Conservation (phyloP, 495 filamentous ascomycete genomes). For the Extremus antarcticus region DNA sequence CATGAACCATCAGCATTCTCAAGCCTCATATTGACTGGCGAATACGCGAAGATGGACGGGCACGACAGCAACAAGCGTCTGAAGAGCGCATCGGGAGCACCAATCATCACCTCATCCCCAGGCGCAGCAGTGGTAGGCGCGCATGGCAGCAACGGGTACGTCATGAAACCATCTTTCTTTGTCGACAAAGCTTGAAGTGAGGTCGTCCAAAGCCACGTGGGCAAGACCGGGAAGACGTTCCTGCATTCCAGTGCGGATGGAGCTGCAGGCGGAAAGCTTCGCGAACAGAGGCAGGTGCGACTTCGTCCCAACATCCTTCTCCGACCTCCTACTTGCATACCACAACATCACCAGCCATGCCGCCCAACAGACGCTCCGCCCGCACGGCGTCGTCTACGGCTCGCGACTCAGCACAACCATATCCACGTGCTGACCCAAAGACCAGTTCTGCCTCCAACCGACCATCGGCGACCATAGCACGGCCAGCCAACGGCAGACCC, state of each 20-base stretch:
- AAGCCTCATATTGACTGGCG: neutral
- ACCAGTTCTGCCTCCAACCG: neutral
- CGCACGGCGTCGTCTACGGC: slow-evolving; percentile 3
- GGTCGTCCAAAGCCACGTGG: neutral
- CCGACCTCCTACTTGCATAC: neutral
- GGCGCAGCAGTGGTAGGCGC: neutral
- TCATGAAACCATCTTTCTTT: neutral
- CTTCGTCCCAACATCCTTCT: neutral
- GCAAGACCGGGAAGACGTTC: too few species aligned
- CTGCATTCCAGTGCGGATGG: too few species aligned
- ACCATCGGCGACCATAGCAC: slow-evolving; percentile 7
- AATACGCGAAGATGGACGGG: neutral
- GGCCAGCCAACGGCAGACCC: slow-evolving; percentile 5
- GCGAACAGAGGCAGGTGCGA: neutral
- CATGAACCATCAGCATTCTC: too few species aligned
- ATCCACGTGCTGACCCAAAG: slow-evolving; percentile 4
- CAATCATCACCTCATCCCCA: neutral
- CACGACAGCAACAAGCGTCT: slow-evolving; percentile 17
- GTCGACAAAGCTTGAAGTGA: neutral
- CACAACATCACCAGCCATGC: slow-evolving; percentile 6
- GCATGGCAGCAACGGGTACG: slow-evolving; percentile 5
- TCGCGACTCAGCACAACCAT: slow-evolving; percentile 1
- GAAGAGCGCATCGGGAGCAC: slow-evolving; percentile 11
- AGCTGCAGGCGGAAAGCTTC: neutral
- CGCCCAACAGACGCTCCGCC: slow-evolving; percentile 11